Evolutionary conservation across 148 eudicot genomes (phyloP).

Genomic region (Rheum nobile): DNA sequence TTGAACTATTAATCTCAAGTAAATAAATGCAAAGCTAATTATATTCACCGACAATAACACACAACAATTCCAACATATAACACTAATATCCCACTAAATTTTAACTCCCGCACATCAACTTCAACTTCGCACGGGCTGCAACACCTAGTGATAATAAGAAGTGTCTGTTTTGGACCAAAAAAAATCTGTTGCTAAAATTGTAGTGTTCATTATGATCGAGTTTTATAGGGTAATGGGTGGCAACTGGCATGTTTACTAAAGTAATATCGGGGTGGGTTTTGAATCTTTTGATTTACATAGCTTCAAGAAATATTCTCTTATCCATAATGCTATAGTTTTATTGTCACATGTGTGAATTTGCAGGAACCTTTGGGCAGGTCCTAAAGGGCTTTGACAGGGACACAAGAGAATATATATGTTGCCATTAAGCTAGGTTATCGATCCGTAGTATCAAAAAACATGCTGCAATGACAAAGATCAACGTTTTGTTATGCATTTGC

Average conservation of each 20-base stretch:
- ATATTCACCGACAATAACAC: too few species aligned
- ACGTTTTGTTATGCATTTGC: slow-evolving; percentile 46
- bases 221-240: neutral
- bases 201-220: neutral
- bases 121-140: too few species aligned
- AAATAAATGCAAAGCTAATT: too few species aligned
- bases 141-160: neutral
- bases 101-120: too few species aligned
- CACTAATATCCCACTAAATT: too few species aligned
- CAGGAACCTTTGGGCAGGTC: slow-evolving; percentile 80
- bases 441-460: slow-evolving; percentile 77
- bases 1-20: too few species aligned
- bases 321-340: neutral
- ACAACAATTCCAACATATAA: too few species aligned
- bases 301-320: neutral
- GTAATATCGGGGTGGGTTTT: too few species aligned
- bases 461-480: slow-evolving; percentile 83
- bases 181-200: too few species aligned
- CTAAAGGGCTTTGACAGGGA: slow-evolving; percentile 72
- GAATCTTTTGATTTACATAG: too few species aligned
- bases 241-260: neutral
- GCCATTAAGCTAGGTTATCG: slow-evolving; percentile 74
- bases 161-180: neutral
- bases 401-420: slow-evolving; percentile 43
- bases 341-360: slow-evolving; percentile 8